These are phyloP conservation scores for Kwoniella mangroviensis DNA, from an alignment of 768 basidiomycete species.

Conservation along the genomic window DNA sequence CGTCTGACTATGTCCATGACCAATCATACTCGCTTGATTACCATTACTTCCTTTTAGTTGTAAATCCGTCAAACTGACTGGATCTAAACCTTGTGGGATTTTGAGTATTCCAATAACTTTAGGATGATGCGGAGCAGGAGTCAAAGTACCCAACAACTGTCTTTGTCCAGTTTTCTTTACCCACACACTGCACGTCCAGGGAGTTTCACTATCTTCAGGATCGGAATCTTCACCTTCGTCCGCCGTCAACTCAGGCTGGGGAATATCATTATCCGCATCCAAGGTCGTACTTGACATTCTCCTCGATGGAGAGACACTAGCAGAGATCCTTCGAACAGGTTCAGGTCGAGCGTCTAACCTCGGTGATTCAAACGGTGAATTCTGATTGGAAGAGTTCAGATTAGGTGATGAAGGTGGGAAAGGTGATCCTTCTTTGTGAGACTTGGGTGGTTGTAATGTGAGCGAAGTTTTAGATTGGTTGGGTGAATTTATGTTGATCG, in stretches of 20 bases:
- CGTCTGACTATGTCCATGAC: not conserved
- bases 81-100: conserved; percentile 84
- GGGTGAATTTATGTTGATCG: conserved; percentile 9
- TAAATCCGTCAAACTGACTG: conserved; percentile 67
- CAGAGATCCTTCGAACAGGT: conserved; percentile 34
- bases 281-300: conserved; percentile 6
- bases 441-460: conserved; percentile 18
- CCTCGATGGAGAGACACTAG: conserved; percentile 28
- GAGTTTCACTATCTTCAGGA: conserved; percentile 93
- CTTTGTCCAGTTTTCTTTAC: conserved; percentile 49
- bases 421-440: conserved; percentile 12
- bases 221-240: conserved; percentile 77
- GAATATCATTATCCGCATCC: not conserved
- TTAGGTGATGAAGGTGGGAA: conserved; percentile 17
- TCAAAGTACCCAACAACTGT: conserved; percentile 76
- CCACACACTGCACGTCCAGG: conserved; percentile 76
- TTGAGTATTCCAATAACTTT: conserved; percentile 90
- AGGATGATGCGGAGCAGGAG: conserved; percentile 93
- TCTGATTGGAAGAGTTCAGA: conserved; percentile 3
- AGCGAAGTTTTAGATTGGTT: conserved; percentile 17
- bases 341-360: conserved; percentile 35
- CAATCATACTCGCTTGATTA: conserved; percentile 8
- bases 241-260: not conserved
- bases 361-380: conserved; percentile 24
- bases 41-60: conserved; percentile 11